Evolutionary conservation across 371 early-diverging fungal genomes (phyloP).

Genomic region (Parasitella parasitica): DNA sequence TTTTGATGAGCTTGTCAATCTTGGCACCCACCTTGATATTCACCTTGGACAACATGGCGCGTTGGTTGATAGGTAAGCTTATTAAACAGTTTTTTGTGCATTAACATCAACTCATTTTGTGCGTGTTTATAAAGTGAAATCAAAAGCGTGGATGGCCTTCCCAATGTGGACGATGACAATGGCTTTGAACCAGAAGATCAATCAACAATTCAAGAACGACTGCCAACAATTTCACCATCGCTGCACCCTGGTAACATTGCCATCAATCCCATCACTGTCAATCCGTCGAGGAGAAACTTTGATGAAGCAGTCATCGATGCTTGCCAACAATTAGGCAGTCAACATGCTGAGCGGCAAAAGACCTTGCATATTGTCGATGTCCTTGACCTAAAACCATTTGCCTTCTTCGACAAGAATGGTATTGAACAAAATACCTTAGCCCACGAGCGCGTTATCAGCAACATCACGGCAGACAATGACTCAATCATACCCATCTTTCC

Average conservation of each 20-base stretch:
- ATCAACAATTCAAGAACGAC: too few species aligned
- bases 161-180: too few species aligned
- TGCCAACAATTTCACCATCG: too few species aligned
- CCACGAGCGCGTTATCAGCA: background rate
- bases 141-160: too few species aligned
- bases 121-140: too few species aligned
- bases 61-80: too few species aligned
- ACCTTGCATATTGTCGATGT: background rate
- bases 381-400: constrained; percentile 2
- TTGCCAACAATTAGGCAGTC: background rate
- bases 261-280: background rate
- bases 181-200: too few species aligned
- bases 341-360: background rate
- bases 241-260: background rate
- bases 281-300: background rate
- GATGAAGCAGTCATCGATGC: background rate
- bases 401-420: constrained; percentile 1
- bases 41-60: too few species aligned
- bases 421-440: background rate
- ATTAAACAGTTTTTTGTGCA: too few species aligned
- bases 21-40: too few species aligned
- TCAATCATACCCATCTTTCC: background rate
- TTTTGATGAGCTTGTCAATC: too few species aligned
- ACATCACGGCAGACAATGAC: background rate
- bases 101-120: too few species aligned